Evolutionary conservation across 225 moss, liverwort and hornwort species (phyloP).

Genomic region (Neckera pumila): DNA sequence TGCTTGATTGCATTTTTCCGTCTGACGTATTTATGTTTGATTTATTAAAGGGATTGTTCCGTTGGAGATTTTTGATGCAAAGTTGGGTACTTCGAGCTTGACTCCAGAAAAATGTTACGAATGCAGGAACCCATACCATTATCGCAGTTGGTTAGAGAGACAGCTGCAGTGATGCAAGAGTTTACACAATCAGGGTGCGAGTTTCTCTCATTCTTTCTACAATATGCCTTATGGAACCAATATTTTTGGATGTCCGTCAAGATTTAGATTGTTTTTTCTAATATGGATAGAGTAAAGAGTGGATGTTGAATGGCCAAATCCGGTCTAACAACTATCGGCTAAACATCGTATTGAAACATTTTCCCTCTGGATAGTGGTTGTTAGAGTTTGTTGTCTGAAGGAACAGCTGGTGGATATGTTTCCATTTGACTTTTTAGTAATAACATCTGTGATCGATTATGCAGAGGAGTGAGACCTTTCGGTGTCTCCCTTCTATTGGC

Average conservation of each 20-base stretch:
- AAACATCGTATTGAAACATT: not conserved
- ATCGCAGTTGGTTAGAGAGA: slow-evolving; percentile 55
- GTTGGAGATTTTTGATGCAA: not conserved
- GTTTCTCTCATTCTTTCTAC: not conserved
- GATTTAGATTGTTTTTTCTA: not conserved
- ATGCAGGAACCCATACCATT: slow-evolving; percentile 42
- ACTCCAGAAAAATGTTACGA: not conserved
- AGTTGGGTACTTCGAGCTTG: not conserved
- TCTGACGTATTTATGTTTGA: not conserved
- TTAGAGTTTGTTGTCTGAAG: not conserved
- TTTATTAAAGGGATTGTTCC: not conserved
- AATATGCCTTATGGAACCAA: not conserved
- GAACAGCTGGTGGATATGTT: not conserved
- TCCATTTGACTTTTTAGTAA: not conserved
- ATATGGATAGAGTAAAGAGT: not conserved
- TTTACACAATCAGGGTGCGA: slow-evolving; percentile 95
- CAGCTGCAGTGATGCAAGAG: slow-evolving; percentile 75
- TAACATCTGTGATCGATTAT: not conserved
- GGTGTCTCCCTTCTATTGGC: slow-evolving; percentile 90
- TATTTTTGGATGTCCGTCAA: not conserved
- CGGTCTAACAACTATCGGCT: not conserved
- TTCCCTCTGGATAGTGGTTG: not conserved
- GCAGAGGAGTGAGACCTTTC: slow-evolving; percentile 94
- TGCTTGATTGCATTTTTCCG: not conserved
- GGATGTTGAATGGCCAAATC: not conserved